Conservation (phyloP, 2,329 filamentous ascomycete species). For the Lomentospora prolificans region DNA sequence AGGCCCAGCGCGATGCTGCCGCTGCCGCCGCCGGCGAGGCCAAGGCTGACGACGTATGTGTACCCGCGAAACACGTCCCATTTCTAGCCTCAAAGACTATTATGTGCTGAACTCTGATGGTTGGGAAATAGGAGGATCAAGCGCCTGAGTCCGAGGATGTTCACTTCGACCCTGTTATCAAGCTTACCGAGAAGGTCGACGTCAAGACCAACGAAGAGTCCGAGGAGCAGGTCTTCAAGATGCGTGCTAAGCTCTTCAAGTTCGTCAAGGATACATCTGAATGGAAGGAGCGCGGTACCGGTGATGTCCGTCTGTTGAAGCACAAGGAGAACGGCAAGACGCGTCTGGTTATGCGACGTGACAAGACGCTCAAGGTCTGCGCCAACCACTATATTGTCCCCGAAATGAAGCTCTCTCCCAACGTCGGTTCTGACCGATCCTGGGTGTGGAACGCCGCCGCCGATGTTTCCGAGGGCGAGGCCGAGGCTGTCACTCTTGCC, state of each 20-base stretch:
- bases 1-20: constrained; percentile 60
- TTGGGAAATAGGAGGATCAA: constrained; percentile 46
- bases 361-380: constrained; percentile 99
- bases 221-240: constrained; percentile 97
- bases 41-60: constrained; percentile 42
- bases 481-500: constrained; percentile 89
- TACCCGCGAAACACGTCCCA: no score
- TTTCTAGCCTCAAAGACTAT: no score
- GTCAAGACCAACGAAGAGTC: constrained; percentile 97
- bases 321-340: constrained; percentile 99
- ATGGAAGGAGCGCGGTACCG: constrained; percentile 99
- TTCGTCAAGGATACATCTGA: constrained; percentile 86
- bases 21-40: constrained; percentile 37
- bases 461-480: constrained; percentile 96
- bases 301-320: constrained; percentile 92
- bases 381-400: constrained; percentile 99
- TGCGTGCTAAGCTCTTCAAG: constrained; percentile 99
- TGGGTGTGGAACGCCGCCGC: constrained; percentile 99
- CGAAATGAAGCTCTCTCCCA: constrained; percentile 97
- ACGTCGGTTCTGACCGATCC: constrained; percentile 94
- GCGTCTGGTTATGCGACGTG: constrained; percentile 92
- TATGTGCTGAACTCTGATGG: background rate
- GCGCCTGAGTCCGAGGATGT: constrained; percentile 83
- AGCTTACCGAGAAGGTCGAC: constrained; percentile 92
- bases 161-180: constrained; percentile 94